phyloP scores from a whole-genome alignment of 1,284 basidiomycete genomes.

The Apiotrichum gamsii region DNA sequence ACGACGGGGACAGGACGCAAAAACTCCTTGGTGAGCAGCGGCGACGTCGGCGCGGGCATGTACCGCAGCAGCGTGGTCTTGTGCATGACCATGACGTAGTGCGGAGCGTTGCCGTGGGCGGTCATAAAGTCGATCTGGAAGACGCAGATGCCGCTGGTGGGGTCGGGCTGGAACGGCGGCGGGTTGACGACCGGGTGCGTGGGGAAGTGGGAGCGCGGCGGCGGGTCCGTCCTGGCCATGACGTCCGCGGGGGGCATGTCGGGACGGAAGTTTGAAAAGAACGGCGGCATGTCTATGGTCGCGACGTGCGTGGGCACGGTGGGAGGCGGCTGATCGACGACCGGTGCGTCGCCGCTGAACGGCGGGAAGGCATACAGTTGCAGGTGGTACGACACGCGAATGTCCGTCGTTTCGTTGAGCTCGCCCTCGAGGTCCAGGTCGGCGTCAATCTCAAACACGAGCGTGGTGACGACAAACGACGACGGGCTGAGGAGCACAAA shows the following conservation, averaged over 20 bases:
- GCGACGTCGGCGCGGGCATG: constrained; percentile 36
- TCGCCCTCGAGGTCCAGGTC: constrained; percentile 18
- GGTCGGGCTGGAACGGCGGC: constrained; percentile 34
- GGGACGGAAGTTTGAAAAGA: constrained; percentile 23
- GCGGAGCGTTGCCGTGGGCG: constrained; percentile 13
- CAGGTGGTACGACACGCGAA: constrained; percentile 34
- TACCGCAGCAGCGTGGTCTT: constrained; percentile 35
- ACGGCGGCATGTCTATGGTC: constrained; percentile 35
- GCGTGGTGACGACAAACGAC: constrained; percentile 34
- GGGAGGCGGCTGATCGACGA: constrained; percentile 18
- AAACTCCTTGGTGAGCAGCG: constrained; percentile 24
- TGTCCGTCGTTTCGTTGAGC: constrained; percentile 24
- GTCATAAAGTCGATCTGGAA: constrained; percentile 33
- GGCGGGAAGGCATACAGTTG: constrained; percentile 41
- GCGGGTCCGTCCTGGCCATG: constrained; percentile 42
- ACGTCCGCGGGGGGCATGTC: constrained; percentile 31
- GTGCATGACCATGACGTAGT: constrained; percentile 26
- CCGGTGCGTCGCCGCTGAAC: constrained; percentile 11
- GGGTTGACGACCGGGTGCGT: constrained; percentile 26
- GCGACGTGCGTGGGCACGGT: constrained; percentile 29
- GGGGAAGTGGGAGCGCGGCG: constrained; percentile 38
- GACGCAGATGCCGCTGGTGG: constrained; percentile 38
- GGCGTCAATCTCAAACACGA: constrained; percentile 25
- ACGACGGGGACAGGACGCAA: constrained; percentile 29
- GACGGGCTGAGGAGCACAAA: constrained; percentile 38